Evolutionary conservation across 2,329 filamentous ascomycete species (phyloP), one percentile per base, ranked within the genome.

Genomic region (Penicillium freii): DNA sequence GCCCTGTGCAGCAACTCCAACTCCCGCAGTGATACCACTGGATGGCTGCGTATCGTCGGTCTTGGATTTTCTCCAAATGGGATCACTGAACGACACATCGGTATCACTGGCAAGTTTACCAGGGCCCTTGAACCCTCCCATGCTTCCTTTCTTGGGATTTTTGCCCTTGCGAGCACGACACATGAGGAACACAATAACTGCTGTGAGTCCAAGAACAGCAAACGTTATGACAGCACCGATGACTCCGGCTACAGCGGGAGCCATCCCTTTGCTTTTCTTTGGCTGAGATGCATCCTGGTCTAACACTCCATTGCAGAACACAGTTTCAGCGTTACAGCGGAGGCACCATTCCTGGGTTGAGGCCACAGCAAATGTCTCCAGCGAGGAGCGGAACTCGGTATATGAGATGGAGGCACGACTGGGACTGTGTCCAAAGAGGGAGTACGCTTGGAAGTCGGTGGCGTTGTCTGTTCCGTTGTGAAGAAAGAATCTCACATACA

Each of bases 41-140:
- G 68, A 61, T 3, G 71, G 67, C 55, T 66, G 57, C 8, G 70
- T 66, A 7, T 69, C 68, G 55, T 69, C 70, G n/a, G 68, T 69
- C 42, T 71, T 71, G 51, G 66, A 67, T 10, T 65, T 75, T 1
- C 72, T 77, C 54, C 77, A 77, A 48, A 77, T 77, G 1, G 77
- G 69, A 19, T 64, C 63, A 17, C 62, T 64, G 50, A 82, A 71
- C 2, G 73, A 75, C 33, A 84, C 66, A 67, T 86, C 83, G 4
- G 75, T 72, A 66, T 86, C 84, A 47, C 78, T 81, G 0, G 79
- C 80, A 62, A 85, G 69, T 67, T 84, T 86, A 15, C 71, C 70
- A 13, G 72, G 73, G 15, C 83, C 82, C 63, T 84, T 85, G 75
- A 85, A 85, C 0, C 83, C 83, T 10, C 81, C 81, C 8, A 81